Conservation (phyloP, 139 green algal species). For the Chlamydomonas sp. region DNA sequence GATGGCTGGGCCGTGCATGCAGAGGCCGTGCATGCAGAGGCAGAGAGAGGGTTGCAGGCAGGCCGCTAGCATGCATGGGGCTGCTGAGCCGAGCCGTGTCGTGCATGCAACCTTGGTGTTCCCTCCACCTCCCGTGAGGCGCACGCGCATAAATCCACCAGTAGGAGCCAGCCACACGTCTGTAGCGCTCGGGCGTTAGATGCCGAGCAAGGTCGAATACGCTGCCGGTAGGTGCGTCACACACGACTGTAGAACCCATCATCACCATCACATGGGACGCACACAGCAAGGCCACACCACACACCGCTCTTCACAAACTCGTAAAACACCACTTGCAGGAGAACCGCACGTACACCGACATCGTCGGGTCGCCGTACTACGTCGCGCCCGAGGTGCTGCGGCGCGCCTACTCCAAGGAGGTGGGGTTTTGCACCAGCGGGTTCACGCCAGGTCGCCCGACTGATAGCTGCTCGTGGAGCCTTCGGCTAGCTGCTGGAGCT, state of each 20-base stretch:
- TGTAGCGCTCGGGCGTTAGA: no score
- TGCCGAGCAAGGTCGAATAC: no score
- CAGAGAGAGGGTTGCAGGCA: background rate
- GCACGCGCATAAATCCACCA: no score
- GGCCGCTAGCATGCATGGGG: background rate
- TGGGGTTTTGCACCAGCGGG: conserved; percentile 72
- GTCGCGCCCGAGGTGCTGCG: conserved; percentile 36
- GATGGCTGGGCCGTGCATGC: no score
- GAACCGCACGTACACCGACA: conserved; percentile 53
- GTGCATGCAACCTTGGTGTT: background rate
- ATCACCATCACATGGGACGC: background rate
- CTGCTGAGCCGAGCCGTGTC: background rate
- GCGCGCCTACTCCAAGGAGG: conserved; percentile 55
- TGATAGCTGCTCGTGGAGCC: no score
- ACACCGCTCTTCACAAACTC: background rate
- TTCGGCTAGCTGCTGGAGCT: conserved; percentile 34
- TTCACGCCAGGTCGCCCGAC: no score
- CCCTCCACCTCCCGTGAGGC: no score
- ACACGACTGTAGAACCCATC: background rate
- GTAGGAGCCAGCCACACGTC: no score
- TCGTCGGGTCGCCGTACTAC: conserved; percentile 91
- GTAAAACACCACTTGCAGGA: conserved; percentile 75
- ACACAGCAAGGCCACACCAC: conserved; percentile 12
- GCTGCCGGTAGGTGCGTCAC: no score
- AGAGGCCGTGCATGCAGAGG: background rate